Base-by-base conservation (phyloP, 306 rosid genomes). In the Corylus heterophylla region DNA sequence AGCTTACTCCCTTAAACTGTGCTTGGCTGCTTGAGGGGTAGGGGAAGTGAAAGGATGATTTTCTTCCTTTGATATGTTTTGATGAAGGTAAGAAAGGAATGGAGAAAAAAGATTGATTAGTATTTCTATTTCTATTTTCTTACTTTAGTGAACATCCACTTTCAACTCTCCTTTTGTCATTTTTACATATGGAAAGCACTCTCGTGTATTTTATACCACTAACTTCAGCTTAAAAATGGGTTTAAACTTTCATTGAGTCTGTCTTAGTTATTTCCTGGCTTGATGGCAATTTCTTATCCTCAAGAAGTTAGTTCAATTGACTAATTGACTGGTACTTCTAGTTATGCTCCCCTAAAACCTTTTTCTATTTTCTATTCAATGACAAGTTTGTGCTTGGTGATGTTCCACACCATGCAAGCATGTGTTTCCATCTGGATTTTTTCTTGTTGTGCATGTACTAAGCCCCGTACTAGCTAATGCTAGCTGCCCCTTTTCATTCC, bases 301-400 rank as follows among this genome's bases (percentile, higher is more conserved):
- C 2, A 22, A 55, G 55, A 74, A 58, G 20, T 37, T 59, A 5
- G 12, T 42, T 20, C 42, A n/a, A 56, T 13, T 39, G 35, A 12
- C 16, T 58, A 8, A 58, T 13, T 56, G 18, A 20, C 48, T 58
- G 35, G 12, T 51, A 52, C 29, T 12, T 63, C 12, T 63, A 63
- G 69, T 31, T 63, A 35, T 31, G n/a, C 42, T 27, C 39, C 18
- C 42, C n/a, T 62, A 27, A 31, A 22, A 25, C n/a, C 69, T 63
- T 31, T 29, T 31, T 14, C 45, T 8, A 7, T 63, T 63, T 31
- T 63, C n/a, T 12, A 12, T 63, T 31, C 44, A 5, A 7, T 59
- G 66, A 59, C 10, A 63, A 63, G 10, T 63, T 63, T 63, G n/a
- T 63, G 44, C 78, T 63, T 69, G 55, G 69, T 76, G 25, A 42